Base-by-base conservation (phyloP, 1,284 basidiomycete genomes). In the Heliocybe sulcata region DNA sequence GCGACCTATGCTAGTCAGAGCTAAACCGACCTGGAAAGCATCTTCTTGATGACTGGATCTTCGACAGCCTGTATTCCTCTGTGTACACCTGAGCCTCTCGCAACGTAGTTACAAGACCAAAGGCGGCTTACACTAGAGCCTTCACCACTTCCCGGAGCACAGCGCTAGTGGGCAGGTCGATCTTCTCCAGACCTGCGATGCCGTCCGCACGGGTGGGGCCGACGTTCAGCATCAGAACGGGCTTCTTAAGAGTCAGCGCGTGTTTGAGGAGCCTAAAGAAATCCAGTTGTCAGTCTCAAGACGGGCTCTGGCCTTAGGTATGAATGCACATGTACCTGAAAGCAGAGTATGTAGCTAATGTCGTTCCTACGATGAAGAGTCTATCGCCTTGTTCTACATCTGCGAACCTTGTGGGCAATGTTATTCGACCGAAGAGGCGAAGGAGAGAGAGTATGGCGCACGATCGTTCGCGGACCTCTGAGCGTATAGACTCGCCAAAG, bases 331-430 rank as follows among this genome's bases (percentile, higher is more conserved):
- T 10, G 58, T 61, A 88, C 88, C 92, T 77, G 69, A 88, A 96
- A 1, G 93, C 92, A 8, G 91, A 94, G 69, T 90, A 96, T 0
- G 94, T 97, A 1, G 94, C 93, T 12, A 97, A 79, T 0, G 91
- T 93, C 0, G 92, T 94, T 29, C 94, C 94, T 35, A 96, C 71
- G 47, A 95, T 72, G 53, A 97, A 80, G 1, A 97, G 69, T 51
- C 82, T 77, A 53, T 88, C 85, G 6, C 82, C 75, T 2, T 70
- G 61, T 57, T 86, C 80, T 16, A 96, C 67, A 48, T 85, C 76
- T 12, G 66, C 63, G 61, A 82, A 85, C 25, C 90, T 90, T 57
- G 12, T 45, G 45, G 20, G 25, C 11, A 3, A 11, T 20, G 23
- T 49, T 38, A n/a, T 22, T 16, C 25, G 35, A 23, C 31, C 45